Evolutionary conservation across 169 alveolate genomes (phyloP).

Genomic region (Amoebophrya sp.): DNA sequence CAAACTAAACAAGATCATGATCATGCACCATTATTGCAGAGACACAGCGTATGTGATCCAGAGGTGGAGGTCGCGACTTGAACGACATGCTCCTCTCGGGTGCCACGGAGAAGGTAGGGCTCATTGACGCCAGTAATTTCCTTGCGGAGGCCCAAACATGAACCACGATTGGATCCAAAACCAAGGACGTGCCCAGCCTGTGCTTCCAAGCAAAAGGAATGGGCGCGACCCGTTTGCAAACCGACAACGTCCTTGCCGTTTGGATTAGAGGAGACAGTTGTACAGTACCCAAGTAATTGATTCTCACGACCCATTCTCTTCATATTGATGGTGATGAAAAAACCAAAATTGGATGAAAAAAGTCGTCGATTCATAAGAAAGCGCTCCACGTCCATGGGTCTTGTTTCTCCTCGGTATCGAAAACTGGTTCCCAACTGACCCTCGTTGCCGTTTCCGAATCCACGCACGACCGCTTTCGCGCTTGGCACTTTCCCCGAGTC

Average conservation of each 20-base stretch:
- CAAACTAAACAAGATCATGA: not conserved
- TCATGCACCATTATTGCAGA: not conserved
- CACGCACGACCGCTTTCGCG: not conserved
- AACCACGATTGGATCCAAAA: not conserved
- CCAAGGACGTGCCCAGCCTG: not conserved
- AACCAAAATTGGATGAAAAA: no score
- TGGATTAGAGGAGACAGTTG: no score
- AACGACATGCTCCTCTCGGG: not conserved
- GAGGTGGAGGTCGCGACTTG: not conserved
- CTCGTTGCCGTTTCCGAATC: not conserved
- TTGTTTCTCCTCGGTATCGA: not conserved
- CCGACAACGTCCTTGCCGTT: not conserved
- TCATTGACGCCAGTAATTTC: not conserved
- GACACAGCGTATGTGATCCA: not conserved
- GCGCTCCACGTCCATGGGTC: constrained; percentile 24
- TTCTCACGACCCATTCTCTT: no score
- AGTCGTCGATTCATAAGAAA: no score
- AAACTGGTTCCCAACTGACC: not conserved
- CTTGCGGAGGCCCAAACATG: not conserved
- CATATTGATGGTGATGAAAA: no score
- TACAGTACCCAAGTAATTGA: no score
- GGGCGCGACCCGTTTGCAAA: not conserved
- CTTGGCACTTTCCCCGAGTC: not conserved
- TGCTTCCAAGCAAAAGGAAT: not conserved
- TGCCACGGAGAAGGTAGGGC: not conserved